phyloP scores from a whole-genome alignment of 768 basidiomycete genomes.

The Zangia roseola region DNA sequence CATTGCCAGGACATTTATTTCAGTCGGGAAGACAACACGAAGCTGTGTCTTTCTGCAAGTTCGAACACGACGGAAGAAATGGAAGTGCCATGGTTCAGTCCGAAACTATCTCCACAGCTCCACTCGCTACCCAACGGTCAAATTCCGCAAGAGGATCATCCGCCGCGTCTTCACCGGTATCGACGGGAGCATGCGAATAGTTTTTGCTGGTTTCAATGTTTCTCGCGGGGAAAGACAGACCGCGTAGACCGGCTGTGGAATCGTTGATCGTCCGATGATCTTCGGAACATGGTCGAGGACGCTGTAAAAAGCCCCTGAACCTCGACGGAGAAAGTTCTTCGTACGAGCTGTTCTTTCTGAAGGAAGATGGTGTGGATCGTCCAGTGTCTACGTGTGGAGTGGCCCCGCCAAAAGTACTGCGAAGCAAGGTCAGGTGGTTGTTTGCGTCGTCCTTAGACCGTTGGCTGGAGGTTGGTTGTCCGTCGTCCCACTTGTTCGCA shows the following conservation, averaged over 20 bases:
- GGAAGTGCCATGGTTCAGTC: slow-evolving; percentile 11
- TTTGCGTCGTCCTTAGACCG: slow-evolving; percentile 8
- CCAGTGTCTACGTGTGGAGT: not conserved
- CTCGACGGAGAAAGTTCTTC: slow-evolving; percentile 23
- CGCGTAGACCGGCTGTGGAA: not conserved
- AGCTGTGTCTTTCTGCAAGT: not conserved
- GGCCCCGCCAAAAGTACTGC: not conserved
- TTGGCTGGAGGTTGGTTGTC: slow-evolving; percentile 5
- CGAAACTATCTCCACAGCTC: slow-evolving; percentile 51
- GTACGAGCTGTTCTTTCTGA: slow-evolving; percentile 7
- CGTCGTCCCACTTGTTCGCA: not conserved
- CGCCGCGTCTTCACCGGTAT: slow-evolving; percentile 9
- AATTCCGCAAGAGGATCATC: slow-evolving; percentile 63
- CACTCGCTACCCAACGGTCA: slow-evolving; percentile 68
- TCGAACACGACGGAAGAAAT: not conserved
- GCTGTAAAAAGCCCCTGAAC: slow-evolving; percentile 21
- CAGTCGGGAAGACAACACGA: not conserved
- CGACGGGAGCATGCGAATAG: not conserved
- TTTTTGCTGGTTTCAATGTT: not conserved
- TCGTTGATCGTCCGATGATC: not conserved
- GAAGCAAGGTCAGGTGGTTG: not conserved
- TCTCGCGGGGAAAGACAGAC: not conserved
- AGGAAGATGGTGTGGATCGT: not conserved
- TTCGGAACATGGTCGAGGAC: not conserved
- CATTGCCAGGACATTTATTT: not conserved